Evolutionary conservation across 345 rosid genomes (phyloP).

Genomic region (Noccaea bulbosa): DNA sequence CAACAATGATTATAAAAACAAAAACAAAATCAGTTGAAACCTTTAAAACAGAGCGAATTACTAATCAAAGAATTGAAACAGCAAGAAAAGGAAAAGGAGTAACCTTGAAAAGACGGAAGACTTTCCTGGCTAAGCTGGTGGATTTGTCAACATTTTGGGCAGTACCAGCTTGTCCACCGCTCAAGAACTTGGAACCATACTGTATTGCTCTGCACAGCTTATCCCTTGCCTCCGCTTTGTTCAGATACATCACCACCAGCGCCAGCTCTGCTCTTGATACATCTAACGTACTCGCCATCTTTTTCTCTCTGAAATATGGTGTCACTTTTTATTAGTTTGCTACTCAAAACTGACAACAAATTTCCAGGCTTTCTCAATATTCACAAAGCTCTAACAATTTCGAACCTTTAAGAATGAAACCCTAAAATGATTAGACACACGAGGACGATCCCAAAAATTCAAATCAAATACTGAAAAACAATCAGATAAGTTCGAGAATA

Average conservation of each 20-base stretch:
- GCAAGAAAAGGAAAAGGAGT: background rate
- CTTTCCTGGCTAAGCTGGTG: conserved; percentile 96
- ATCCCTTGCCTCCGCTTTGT: conserved; percentile 98
- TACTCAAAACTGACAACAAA: background rate
- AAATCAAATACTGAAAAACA: background rate
- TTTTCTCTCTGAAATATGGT: background rate
- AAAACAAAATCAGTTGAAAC: background rate
- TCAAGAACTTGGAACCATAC: conserved; percentile 92
- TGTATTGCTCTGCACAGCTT: conserved; percentile 99
- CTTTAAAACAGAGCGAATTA: background rate
- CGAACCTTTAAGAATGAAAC: background rate
- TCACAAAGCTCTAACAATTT: background rate
- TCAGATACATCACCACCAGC: conserved; percentile 84
- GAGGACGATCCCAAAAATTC: background rate
- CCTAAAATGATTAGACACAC: background rate
- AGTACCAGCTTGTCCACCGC: conserved; percentile 86
- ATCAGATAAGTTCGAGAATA: background rate
- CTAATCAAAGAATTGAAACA: background rate
- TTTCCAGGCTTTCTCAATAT: background rate
- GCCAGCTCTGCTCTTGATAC: conserved; percentile 90
- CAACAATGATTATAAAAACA: background rate
- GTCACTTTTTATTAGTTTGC: background rate
- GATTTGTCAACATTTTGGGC: conserved; percentile 95
- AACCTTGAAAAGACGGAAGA: conserved; percentile 98
- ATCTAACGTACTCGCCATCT: conserved; percentile 76